Conservation (phyloP, 257 asterid species). For the Nicotiana undulata region DNA sequence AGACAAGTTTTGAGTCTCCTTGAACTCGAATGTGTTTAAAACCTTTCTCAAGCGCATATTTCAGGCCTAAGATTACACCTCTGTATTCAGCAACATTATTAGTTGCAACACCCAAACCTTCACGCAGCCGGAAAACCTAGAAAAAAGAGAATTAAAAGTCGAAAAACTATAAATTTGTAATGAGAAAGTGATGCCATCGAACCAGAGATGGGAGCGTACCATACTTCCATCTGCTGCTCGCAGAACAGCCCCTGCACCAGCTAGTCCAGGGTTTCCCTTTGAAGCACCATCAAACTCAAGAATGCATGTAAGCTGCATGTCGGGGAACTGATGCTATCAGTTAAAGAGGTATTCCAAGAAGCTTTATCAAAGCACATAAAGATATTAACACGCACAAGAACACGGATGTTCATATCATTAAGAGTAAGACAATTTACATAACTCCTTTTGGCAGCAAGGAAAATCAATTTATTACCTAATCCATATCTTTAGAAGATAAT, state of each 20-base stretch:
- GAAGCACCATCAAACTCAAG: slow-evolving; percentile 96
- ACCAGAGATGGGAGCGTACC: slow-evolving; percentile 32
- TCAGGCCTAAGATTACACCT: slow-evolving; percentile 81
- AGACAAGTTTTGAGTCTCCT: slow-evolving; percentile 98
- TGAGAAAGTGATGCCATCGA: not conserved
- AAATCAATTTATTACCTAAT: not conserved
- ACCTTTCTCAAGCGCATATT: slow-evolving; percentile 78
- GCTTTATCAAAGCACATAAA: not conserved
- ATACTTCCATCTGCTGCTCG: slow-evolving; percentile 82
- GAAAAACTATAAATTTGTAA: not conserved
- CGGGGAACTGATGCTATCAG: slow-evolving; percentile 18
- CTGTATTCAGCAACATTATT: slow-evolving; percentile 93
- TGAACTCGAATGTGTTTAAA: slow-evolving; percentile 71
- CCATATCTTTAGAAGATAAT: not conserved
- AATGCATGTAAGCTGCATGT: slow-evolving; percentile 63
- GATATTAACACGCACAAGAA: not conserved
- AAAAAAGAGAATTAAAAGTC: not conserved
- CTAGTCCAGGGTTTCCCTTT: slow-evolving; percentile 93
- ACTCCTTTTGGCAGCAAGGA: not conserved
- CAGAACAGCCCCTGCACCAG: slow-evolving; percentile 94
- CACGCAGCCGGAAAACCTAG: slow-evolving; percentile 81
- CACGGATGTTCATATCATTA: not conserved
- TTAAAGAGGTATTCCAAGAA: slow-evolving; percentile 1
- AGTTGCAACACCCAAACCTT: slow-evolving; percentile 92
- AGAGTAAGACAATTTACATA: not conserved